Evolutionary conservation across 2,329 filamentous ascomycete genomes (phyloP).

Genomic region (Cryphonectria carpinicola): DNA sequence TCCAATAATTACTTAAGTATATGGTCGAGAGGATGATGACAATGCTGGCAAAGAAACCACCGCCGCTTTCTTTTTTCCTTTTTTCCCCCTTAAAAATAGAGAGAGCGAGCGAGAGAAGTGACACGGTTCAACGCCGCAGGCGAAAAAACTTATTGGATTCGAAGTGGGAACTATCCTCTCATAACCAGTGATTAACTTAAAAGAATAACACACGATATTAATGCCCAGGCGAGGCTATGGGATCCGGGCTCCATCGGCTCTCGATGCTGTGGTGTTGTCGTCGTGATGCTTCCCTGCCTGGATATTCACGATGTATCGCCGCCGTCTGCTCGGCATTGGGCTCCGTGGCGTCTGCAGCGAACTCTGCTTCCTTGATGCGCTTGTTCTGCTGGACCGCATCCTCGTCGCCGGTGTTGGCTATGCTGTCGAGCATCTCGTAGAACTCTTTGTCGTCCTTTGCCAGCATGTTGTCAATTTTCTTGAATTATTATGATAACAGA

Average conservation of each 20-base stretch:
- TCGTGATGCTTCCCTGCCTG: neutral
- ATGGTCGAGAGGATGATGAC: too few species aligned
- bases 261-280: neutral
- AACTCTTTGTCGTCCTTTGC: conserved; percentile 7
- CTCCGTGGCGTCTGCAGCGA: conserved; percentile 9
- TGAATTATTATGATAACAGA: neutral
- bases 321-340: conserved; percentile 8
- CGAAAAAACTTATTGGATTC: too few species aligned
- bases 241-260: neutral
- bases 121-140: too few species aligned
- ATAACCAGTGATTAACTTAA: too few species aligned
- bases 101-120: too few species aligned
- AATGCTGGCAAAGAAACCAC: too few species aligned
- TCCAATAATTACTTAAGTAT: too few species aligned
- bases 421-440: conserved; percentile 16
- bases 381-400: conserved; percentile 22
- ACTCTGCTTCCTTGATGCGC: conserved; percentile 17
- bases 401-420: conserved; percentile 13
- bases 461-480: neutral
- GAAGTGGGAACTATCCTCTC: too few species aligned
- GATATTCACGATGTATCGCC: neutral
- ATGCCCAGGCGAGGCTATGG: neutral
- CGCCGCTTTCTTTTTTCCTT: too few species aligned
- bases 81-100: too few species aligned
- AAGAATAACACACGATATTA: too few species aligned